phyloP scores from a whole-genome alignment of 306 rosid species.

The Quercus parvula region DNA sequence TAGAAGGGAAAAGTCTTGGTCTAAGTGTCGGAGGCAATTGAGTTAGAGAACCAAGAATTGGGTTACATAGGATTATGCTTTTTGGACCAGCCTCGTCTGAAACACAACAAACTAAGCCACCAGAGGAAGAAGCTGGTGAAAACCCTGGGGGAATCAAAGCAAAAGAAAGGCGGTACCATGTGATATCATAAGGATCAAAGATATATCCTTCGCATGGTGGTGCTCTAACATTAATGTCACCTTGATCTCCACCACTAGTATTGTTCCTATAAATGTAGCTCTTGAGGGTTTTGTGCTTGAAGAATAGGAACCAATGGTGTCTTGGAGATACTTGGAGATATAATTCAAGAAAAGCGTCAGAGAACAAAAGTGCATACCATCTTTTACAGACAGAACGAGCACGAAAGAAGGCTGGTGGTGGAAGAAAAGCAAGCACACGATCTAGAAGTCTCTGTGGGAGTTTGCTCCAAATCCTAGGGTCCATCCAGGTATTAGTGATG shows the following conservation, averaged over 20 bases:
- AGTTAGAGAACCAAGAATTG: conserved; percentile 67
- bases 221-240: not conserved
- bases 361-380: conserved; percentile 75
- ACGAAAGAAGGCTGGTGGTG: conserved; percentile 85
- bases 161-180: conserved; percentile 71
- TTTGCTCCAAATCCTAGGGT: conserved; percentile 80
- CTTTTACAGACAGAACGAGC: conserved; percentile 88
- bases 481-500: conserved; percentile 56
- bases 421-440: conserved; percentile 71
- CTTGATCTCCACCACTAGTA: conserved; percentile 10
- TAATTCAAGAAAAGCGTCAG: conserved; percentile 60
- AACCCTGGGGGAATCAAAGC: conserved; percentile 65
- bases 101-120: conserved; percentile 72
- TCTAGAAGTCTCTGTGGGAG: conserved; percentile 78
- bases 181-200: conserved; percentile 68
- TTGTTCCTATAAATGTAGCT: conserved; percentile 46
- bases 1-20: conserved; percentile 85
- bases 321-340: conserved; percentile 62
- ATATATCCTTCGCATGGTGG: conserved; percentile 59
- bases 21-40: conserved; percentile 66
- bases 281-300: conserved; percentile 55
- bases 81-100: conserved; percentile 85
- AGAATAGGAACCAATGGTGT: conserved; percentile 82
- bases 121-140: conserved; percentile 73
- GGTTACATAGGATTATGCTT: conserved; percentile 68